phyloP scores from a whole-genome alignment of 2,329 filamentous ascomycete species.

The Calonectria hawksworthii region DNA sequence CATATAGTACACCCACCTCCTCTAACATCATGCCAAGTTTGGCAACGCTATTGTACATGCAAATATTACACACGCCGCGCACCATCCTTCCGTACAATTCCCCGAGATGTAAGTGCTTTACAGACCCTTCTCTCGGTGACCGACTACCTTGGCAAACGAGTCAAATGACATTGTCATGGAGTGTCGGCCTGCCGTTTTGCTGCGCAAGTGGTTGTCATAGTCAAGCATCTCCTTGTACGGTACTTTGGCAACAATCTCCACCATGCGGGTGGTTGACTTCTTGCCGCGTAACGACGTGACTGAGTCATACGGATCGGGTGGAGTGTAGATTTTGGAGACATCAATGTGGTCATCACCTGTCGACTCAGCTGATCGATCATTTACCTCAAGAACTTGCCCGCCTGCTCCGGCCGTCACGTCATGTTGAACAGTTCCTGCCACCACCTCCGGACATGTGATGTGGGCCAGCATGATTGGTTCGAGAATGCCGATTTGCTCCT shows the following conservation, averaged over 20 bases:
- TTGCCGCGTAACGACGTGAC: conserved; percentile 69
- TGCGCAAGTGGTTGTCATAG: conserved; percentile 89
- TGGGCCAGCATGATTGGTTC: conserved; percentile 95
- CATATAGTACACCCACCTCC: background rate
- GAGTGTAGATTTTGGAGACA: conserved; percentile 83
- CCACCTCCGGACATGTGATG: conserved; percentile 87
- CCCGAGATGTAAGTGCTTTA: conserved; percentile 33
- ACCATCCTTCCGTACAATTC: background rate
- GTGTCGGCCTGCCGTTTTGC: conserved; percentile 86
- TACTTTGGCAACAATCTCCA: conserved; percentile 85
- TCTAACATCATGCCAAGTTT: background rate
- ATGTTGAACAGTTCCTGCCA: conserved; percentile 85
- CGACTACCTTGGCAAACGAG: conserved; percentile 69
- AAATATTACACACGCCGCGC: background rate
- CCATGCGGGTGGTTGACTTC: conserved; percentile 63
- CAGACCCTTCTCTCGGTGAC: conserved; percentile 65
- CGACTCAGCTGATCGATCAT: conserved; percentile 61
- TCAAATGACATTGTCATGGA: conserved; percentile 72
- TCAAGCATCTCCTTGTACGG: conserved; percentile 97
- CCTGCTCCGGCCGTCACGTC: conserved; percentile 81
- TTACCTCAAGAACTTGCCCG: conserved; percentile 81
- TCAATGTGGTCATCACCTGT: conserved; percentile 69
- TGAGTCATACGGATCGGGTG: conserved; percentile 83
- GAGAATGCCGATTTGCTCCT: conserved; percentile 75
- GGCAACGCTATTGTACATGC: background rate